Evolutionary conservation across 768 basidiomycete genomes (phyloP), one percentile per base, ranked within the genome.

Genomic region (Tephrocybe rancida): DNA sequence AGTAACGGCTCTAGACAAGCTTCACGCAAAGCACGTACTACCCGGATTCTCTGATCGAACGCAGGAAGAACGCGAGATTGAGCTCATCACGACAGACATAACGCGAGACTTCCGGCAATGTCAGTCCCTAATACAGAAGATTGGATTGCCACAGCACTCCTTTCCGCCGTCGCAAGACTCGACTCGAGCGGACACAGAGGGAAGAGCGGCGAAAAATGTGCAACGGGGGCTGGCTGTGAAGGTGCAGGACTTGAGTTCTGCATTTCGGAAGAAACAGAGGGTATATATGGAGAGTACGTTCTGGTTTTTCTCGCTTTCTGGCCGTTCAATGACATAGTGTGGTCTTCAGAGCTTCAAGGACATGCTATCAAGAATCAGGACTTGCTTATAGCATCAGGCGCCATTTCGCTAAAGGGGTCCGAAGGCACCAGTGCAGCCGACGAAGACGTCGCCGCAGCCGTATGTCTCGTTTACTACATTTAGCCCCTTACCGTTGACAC

Each of bases 341-440:
- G 48, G 16, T 44, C 24, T 50, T 16, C 46, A 63, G 96, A 90
- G 69, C 79, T 98, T 38, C 93, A 96, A 77, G 97, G 97, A 56
- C 95, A 98, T 76, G 93, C 95, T 67, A 94, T 93, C 69, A 97
- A 96, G 73, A 96, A 95, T 67, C 92, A 95, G 73, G 95, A 97
- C 76, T 76, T 97, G 35, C 80, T 98, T 56, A 81, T 94, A 61
- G 94, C 95, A 5, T 93, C 92, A 41, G 95, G 92, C 10, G 54
- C 87, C 24, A 83, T 95, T 54, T 84, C 90, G 16, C 80, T 91
- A 61, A 88, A 83, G 66, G 92, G 91, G 22, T 81, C 86, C 48
- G 95, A 95, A 64, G 84, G 87, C 30, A 75, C 94, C 69, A 86
- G 83, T 50, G 93, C 92, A 19, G 80, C 92, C 19, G 90, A 96